A percentile compares a stretch with the other conserved stretches of the same genome.
phyloP scores from a whole-genome alignment of 768 basidiomycete species.

The Auricularia sp. region DNA sequence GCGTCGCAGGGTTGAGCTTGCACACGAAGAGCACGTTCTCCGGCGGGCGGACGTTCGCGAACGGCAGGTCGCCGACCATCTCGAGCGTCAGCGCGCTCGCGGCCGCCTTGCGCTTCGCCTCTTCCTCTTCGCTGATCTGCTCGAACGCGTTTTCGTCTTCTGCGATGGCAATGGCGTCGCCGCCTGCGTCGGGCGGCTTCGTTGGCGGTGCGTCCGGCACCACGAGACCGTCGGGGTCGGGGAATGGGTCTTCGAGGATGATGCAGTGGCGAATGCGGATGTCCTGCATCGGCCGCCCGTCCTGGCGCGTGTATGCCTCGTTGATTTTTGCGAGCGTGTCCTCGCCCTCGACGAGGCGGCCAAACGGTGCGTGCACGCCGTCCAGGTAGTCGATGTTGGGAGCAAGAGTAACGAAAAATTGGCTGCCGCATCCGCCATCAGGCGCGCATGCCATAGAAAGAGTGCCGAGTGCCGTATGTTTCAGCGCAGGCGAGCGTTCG shows the following conservation, averaged over 20 bases:
- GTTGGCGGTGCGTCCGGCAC: slow-evolving; percentile 69
- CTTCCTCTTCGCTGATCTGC: slow-evolving; percentile 76
- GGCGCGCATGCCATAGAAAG: slow-evolving; percentile 98
- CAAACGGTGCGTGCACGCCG: slow-evolving; percentile 89
- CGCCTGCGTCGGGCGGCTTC: slow-evolving; percentile 61
- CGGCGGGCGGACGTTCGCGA: slow-evolving; percentile 94
- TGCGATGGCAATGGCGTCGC: slow-evolving; percentile 69
- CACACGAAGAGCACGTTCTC: slow-evolving; percentile 99
- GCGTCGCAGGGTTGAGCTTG: slow-evolving; percentile 92
- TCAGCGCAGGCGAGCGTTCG: slow-evolving; percentile 68
- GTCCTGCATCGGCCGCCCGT: slow-evolving; percentile 88
- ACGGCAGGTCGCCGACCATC: slow-evolving; percentile 98
- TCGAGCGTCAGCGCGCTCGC: slow-evolving; percentile 94
- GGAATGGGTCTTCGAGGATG: slow-evolving; percentile 91
- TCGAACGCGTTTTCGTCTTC: slow-evolving; percentile 90
- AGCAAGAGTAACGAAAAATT: slow-evolving; percentile 91
- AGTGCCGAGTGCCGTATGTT: slow-evolving; percentile 77
- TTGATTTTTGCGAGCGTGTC: slow-evolving; percentile 90
- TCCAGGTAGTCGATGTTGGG: slow-evolving; percentile 93
- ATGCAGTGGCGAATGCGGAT: slow-evolving; percentile 93
- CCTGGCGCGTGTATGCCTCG: slow-evolving; percentile 81
- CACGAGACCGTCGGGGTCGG: slow-evolving; percentile 70
- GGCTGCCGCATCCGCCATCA: slow-evolving; percentile 81
- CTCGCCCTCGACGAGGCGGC: slow-evolving; percentile 87
- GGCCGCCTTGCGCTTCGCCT: slow-evolving; percentile 76